Evolutionary conservation across 2,329 filamentous ascomycete genomes (phyloP), one percentile per base, ranked within the genome.

Genomic region (Lecanicillium sp.): DNA sequence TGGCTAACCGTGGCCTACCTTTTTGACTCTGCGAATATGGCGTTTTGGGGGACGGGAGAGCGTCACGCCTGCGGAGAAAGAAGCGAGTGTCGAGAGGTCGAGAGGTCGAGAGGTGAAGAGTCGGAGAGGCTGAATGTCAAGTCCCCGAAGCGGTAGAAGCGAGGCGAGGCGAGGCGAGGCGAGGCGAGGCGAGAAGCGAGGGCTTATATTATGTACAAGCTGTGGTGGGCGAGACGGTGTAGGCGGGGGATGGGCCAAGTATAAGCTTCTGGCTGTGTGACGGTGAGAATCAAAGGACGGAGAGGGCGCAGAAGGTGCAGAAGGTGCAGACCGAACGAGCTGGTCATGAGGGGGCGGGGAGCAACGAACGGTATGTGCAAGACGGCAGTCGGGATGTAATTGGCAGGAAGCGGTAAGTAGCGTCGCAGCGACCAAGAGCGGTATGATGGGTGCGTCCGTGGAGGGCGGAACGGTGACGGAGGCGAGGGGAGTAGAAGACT

Each of bases 231-330:
- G n/a, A n/a, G n/a, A n/a, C n/a, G n/a, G n/a, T n/a, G n/a, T n/a
- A n/a, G n/a, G n/a, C n/a, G n/a, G n/a, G n/a, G n/a, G n/a, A n/a
- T n/a, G n/a, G n/a, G n/a, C 33, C 30, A 38, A 29, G 24, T 45
- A 45, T 21, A n/a, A n/a, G n/a, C n/a, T n/a, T n/a, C n/a, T n/a
- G n/a, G n/a, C n/a, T n/a, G n/a, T n/a, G n/a, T n/a, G n/a, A n/a
- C n/a, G n/a, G n/a, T n/a, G n/a, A n/a, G n/a, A 33, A 45, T 45
- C 23, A 45, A 29, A 45, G 17, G 43, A 33, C 33, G 32, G 24
- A 45, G 32, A 37, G 30, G 33, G 15, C 23, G 33, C 33, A 38
- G 33, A 30, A 20, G 24, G 30, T 20, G 35, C 29, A n/a, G n/a
- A n/a, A n/a, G n/a, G n/a, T n/a, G n/a, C n/a, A n/a, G n/a, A n/a